phyloP scores from a whole-genome alignment of 805 yeast species.

The Osmozyma mogii region DNA sequence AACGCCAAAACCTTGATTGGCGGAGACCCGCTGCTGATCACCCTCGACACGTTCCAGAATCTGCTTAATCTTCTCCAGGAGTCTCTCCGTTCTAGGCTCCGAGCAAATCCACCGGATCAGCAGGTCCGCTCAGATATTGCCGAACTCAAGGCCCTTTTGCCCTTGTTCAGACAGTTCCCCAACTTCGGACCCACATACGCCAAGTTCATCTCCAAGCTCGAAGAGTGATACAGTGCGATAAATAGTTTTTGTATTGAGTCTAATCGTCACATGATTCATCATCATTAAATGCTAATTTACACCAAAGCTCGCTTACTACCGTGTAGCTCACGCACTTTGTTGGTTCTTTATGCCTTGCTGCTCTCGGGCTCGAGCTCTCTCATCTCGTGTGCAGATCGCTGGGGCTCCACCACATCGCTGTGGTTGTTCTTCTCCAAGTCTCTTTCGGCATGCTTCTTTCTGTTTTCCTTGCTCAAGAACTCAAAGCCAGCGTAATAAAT shows the following conservation, averaged over 20 bases:
- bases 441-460: constrained; percentile 7
- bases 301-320: too few relatives aligned
- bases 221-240: too few relatives aligned
- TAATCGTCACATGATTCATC: too few relatives aligned
- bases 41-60: constrained; percentile 12
- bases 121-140: too few relatives aligned
- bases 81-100: neutral
- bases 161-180: constrained; percentile 45
- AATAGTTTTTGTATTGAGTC: too few relatives aligned
- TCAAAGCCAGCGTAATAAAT: constrained; percentile 30
- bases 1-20: constrained; percentile 12
- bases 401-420: constrained; percentile 3
- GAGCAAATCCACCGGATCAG: too few relatives aligned
- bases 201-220: constrained; percentile 39
- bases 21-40: constrained; percentile 4
- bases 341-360: too few relatives aligned
- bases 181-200: constrained; percentile 43
- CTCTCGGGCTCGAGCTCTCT: too few relatives aligned
- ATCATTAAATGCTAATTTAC: too few relatives aligned
- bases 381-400: too few relatives aligned
- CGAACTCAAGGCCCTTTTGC: constrained; percentile 39
- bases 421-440: constrained; percentile 13
- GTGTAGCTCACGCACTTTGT: too few relatives aligned
- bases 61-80: constrained; percentile 4
- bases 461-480: constrained; percentile 24